phyloP scores from a whole-genome alignment of 331 rosid genomes.

The Spiraea crenata region DNA sequence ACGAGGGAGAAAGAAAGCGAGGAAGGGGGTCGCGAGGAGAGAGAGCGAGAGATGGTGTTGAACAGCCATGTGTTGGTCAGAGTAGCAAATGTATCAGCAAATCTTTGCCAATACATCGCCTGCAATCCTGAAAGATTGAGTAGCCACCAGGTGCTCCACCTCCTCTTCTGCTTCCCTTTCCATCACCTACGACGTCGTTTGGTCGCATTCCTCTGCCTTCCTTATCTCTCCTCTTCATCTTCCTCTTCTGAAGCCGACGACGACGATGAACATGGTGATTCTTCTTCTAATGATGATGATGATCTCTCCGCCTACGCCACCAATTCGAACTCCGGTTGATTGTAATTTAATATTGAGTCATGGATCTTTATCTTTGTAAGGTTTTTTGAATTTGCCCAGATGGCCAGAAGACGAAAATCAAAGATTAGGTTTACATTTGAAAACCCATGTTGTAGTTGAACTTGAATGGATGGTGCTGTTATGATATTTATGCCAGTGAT shows the following conservation, averaged over 20 bases:
- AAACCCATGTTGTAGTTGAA: neutral
- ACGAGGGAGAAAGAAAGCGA: neutral
- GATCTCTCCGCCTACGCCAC: conserved; percentile 1
- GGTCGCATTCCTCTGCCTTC: conserved; percentile 40
- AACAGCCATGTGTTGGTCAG: conserved; percentile 45
- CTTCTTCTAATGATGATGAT: neutral
- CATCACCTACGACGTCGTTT: conserved; percentile 37
- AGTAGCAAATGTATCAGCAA: conserved; percentile 66
- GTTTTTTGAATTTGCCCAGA: neutral
- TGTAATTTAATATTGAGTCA: too few species aligned
- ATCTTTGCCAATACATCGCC: conserved; percentile 66
- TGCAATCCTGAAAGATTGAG: conserved; percentile 71
- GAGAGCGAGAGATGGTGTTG: conserved; percentile 54
- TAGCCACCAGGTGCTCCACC: conserved; percentile 48
- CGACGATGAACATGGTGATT: neutral
- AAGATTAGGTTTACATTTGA: neutral
- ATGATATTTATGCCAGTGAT: neutral
- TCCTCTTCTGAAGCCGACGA: conserved; percentile 17
- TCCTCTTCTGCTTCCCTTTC: conserved; percentile 71
- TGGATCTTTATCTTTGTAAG: neutral
- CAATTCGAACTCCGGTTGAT: conserved; percentile 36
- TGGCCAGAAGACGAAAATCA: neutral
- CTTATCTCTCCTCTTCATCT: conserved; percentile 17
- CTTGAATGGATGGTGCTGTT: neutral
- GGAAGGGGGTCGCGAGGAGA: neutral